Conservation (phyloP, 441 rosid genomes). For the Populus hybrid region DNA sequence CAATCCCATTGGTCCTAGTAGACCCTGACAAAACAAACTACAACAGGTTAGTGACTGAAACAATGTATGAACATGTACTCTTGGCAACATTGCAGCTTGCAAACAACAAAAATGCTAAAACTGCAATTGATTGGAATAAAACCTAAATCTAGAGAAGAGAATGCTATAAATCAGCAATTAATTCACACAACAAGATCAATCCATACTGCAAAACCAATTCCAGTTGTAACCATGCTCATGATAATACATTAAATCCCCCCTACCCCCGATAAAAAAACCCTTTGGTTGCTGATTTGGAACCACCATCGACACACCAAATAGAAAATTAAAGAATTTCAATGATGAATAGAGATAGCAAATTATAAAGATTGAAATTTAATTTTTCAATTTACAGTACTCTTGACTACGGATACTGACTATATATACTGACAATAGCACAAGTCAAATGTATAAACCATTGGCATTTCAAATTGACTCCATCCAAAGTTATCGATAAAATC, state of each 20-base stretch:
- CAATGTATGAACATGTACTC: conserved; percentile 1
- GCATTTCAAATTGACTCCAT: too few species aligned
- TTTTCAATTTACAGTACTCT: neutral
- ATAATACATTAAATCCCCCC: neutral
- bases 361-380: neutral
- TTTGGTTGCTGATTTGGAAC: neutral
- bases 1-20: conserved; percentile 80
- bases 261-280: neutral
- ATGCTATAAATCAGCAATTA: neutral
- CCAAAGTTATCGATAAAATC: too few species aligned
- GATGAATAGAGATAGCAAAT: neutral
- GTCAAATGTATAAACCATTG: too few species aligned
- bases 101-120: neutral
- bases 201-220: neutral
- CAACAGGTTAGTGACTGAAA: conserved; percentile 1
- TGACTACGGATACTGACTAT: neutral
- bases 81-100: neutral
- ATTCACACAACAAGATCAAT: neutral
- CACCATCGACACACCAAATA: neutral
- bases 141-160: neutral
- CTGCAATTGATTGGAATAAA: neutral
- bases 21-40: conserved; percentile 40
- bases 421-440: too few species aligned
- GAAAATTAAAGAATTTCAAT: neutral
- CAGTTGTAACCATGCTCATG: neutral